A percentile compares a stretch with the other conserved stretches of the same genome.
These are phyloP conservation scores for Penicillium pancosmium DNA, from an alignment of 495 filamentous ascomycete genomes.

Conservation along the genomic window DNA sequence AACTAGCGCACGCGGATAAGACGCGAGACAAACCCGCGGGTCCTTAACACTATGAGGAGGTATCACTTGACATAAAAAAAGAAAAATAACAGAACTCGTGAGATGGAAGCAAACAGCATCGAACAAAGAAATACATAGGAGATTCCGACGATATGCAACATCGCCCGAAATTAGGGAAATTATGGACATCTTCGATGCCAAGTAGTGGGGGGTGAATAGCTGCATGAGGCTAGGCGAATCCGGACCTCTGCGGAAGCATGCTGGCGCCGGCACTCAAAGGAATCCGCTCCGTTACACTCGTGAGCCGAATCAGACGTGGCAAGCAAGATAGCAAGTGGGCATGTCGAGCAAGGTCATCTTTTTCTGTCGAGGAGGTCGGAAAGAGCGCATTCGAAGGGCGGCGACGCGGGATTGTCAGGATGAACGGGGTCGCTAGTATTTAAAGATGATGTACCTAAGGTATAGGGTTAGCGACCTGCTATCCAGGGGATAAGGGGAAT, in stretches of 20 bases:
- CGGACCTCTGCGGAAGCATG: constrained; percentile 39
- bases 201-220: constrained; percentile 26
- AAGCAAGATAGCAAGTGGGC: not conserved
- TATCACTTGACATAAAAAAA: constrained; percentile 43
- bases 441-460: constrained; percentile 58
- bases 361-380: not conserved
- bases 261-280: constrained; percentile 20
- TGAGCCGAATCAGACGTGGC: constrained; percentile 1
- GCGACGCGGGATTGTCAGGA: not conserved
- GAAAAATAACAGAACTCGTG: constrained; percentile 25
- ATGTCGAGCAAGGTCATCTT: not conserved
- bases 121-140: constrained; percentile 17
- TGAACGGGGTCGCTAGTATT: constrained; percentile 43
- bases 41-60: constrained; percentile 40
- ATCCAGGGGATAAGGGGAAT: not conserved
- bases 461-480: constrained; percentile 8
- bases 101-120: constrained; percentile 2
- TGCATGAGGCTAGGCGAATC: constrained; percentile 34
- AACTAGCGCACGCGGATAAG: constrained; percentile 32
- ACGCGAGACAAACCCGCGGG: constrained; percentile 35
- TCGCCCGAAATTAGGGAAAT: constrained; percentile 28
- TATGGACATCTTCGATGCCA: constrained; percentile 34
- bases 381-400: not conserved
- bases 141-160: constrained; percentile 16
- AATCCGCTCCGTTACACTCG: constrained; percentile 9